A percentile compares a stretch with the other conserved stretches of the same genome.
These are phyloP conservation scores for Fusarium miscanthi DNA, from an alignment of 2,329 filamentous ascomycete species.

Conservation along the genomic window DNA sequence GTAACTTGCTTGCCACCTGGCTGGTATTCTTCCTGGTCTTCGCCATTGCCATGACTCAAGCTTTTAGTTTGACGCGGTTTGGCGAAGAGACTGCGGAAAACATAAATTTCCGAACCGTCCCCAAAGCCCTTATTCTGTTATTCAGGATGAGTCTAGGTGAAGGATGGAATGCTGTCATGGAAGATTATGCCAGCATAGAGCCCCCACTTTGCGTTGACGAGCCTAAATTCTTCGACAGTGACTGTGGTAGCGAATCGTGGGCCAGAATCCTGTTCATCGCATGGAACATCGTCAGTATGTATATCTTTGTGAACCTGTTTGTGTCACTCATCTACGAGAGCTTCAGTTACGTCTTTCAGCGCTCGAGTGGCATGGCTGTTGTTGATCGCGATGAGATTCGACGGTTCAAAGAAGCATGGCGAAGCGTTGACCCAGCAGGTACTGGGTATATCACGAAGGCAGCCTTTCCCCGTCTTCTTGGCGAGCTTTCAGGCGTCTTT, in stretches of 20 bases:
- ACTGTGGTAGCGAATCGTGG: constrained; percentile 93
- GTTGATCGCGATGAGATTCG: constrained; percentile 94
- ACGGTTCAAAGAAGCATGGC: constrained; percentile 98
- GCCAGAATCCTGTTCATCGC: constrained; percentile 89
- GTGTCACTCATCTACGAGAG: constrained; percentile 99
- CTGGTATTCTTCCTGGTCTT: constrained; percentile 96
- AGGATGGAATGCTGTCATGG: constrained; percentile 97
- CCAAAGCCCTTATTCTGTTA: constrained; percentile 90
- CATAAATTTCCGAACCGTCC: constrained; percentile 92
- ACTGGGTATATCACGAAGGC: constrained; percentile 93
- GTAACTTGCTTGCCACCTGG: constrained; percentile 95
- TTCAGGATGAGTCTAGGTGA: constrained; percentile 95
- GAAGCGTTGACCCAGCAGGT: constrained; percentile 91
- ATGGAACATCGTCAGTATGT: constrained; percentile 99
- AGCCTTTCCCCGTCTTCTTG: constrained; percentile 86
- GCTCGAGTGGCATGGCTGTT: constrained; percentile 89
- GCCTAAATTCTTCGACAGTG: constrained; percentile 81
- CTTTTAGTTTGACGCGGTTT: constrained; percentile 94
- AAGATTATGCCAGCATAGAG: constrained; percentile 86
- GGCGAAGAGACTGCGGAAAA: constrained; percentile 78
- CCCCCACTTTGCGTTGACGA: constrained; percentile 83
- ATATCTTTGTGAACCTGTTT: constrained; percentile 98
- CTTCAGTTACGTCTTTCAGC: constrained; percentile 98
- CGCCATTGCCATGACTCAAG: constrained; percentile 94
- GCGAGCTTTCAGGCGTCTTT: constrained; percentile 93